Evolutionary conservation across 2,329 filamentous ascomycete species (phyloP), one percentile per base, ranked within the genome.

Genomic region (Clonostachys rosea): DNA sequence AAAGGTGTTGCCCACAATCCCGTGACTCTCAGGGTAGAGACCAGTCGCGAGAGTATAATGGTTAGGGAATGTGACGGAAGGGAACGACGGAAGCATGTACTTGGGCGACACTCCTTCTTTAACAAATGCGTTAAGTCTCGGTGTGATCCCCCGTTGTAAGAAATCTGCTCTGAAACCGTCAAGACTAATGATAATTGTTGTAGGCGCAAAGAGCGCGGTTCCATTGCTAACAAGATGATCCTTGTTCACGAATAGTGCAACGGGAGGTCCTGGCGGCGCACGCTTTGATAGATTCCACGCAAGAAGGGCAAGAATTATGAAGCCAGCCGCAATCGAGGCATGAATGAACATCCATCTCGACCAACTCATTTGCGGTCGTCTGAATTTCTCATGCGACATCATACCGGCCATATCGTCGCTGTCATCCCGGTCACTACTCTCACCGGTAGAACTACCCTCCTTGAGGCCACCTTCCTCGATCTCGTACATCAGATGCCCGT

Each of bases 91-190:
- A 7, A 83, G 78, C 91, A 99, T 96, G 67, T 92, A 96, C 54
- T 83, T 78, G 4, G 94, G 92, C 6, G 91, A 96, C 11, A 97
- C 84, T 33, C 94, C 94, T 53, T 90, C 83, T 50, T 81, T 79
- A 51, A 96, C 75, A 53, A 99, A 86, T 3, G 83, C 77, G 55
- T 83, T 89, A 9, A 99, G 73, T 3, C 86, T 84, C 1, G 92
- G 94, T 2, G 92, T 96, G 34, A 97, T 69, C 1, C 85, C 86
- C 13, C 91, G 84, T 52, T 87, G 81, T 39, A 99, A 73, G 59
- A 96, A 97, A 63, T 97, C 94, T 17, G 94, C 92, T 14, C 94
- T 86, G 70, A 99, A 97, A 5, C 94, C 94, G 66, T 99, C 94
- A 16, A 99, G 77, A 42, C 91, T 96, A 61, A 99, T 88, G 46